Percentiles rank a stretch among this genome's conserved stretches.
Evolutionary conservation across 2,329 filamentous ascomycete genomes (phyloP).

Genomic region (Epichloe coenophiala): DNA sequence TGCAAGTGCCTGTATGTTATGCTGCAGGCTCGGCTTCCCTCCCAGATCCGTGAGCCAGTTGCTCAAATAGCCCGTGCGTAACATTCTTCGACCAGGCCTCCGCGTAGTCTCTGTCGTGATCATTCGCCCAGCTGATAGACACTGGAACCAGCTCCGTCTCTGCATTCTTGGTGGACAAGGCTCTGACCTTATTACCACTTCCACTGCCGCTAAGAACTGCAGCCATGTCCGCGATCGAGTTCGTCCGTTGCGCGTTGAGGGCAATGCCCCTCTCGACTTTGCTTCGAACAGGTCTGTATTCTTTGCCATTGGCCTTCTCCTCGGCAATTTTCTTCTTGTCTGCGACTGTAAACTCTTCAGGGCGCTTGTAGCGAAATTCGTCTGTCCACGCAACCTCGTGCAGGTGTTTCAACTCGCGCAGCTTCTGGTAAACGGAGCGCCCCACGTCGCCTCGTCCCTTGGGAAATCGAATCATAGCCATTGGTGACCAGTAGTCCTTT

Average conservation of each 20-base stretch:
- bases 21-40: constrained; percentile 3
- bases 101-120: constrained; percentile 33
- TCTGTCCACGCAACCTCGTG: constrained; percentile 50
- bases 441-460: constrained; percentile 38
- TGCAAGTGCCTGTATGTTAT: not conserved
- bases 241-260: constrained; percentile 47
- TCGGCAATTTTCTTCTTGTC: constrained; percentile 21
- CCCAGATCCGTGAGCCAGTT: constrained; percentile 7
- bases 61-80: constrained; percentile 29
- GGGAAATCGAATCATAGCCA: constrained; percentile 47
- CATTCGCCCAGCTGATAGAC: constrained; percentile 38
- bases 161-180: constrained; percentile 8
- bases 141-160: constrained; percentile 23
- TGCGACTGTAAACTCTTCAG: constrained; percentile 19
- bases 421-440: constrained; percentile 45
- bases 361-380: constrained; percentile 28
- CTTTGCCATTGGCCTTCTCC: constrained; percentile 16
- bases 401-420: constrained; percentile 49
- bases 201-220: constrained; percentile 39
- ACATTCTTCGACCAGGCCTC: constrained; percentile 39
- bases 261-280: constrained; percentile 33
- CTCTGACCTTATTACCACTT: constrained; percentile 34
- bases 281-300: constrained; percentile 21
- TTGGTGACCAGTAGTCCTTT: constrained; percentile 52
- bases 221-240: constrained; percentile 50